Evolutionary conservation across 1,139 yeast genomes (phyloP).

Genomic region (Kluyveromyces sp.): DNA sequence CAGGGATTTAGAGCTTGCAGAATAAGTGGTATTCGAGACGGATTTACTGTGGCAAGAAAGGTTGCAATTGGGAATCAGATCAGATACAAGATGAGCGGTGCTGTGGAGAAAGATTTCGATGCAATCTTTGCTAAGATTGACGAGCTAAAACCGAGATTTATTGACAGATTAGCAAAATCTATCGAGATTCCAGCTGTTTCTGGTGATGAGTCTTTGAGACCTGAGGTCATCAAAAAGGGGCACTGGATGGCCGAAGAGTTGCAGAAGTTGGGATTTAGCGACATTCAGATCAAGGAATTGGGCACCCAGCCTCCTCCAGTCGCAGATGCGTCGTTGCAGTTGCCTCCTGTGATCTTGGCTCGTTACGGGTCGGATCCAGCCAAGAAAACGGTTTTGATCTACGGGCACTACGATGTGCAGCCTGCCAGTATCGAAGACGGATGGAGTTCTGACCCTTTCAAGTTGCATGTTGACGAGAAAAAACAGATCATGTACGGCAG

Average conservation of each 20-base stretch:
- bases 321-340: constrained; percentile 50
- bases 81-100: constrained; percentile 14
- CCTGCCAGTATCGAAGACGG: constrained; percentile 93
- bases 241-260: constrained; percentile 69
- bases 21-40: neutral
- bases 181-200: constrained; percentile 94
- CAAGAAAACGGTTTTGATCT: constrained; percentile 75
- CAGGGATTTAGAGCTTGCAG: neutral
- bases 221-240: constrained; percentile 80
- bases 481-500: constrained; percentile 68
- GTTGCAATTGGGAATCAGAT: neutral
- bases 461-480: constrained; percentile 47
- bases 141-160: constrained; percentile 62
- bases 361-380: constrained; percentile 80
- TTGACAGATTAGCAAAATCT: constrained; percentile 65
- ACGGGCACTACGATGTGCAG: constrained; percentile 97
- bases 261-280: constrained; percentile 64
- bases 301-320: constrained; percentile 91
- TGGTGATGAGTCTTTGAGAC: constrained; percentile 79
- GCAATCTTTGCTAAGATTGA: constrained; percentile 51
- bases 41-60: neutral
- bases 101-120: constrained; percentile 18
- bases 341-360: constrained; percentile 91
- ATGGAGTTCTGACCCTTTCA: constrained; percentile 91
- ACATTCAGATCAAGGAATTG: constrained; percentile 71